Conservation (phyloP, 768 basidiomycete genomes). For the Coprinopsis strossmayeri region DNA sequence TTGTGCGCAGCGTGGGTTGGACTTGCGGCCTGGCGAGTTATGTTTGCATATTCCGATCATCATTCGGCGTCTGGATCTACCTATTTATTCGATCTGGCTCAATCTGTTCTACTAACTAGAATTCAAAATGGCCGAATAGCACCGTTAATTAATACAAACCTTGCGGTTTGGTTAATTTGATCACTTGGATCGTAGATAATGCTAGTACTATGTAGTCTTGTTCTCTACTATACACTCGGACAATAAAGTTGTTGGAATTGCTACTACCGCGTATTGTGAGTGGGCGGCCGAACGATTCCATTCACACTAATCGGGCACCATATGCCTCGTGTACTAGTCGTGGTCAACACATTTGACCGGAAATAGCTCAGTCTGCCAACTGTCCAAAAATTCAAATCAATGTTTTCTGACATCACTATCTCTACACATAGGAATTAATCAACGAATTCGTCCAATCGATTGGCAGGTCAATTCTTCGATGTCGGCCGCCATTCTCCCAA, state of each 20-base stretch:
- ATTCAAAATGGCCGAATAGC: background rate
- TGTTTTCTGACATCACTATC: background rate
- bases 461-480: no score
- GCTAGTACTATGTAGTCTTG: background rate
- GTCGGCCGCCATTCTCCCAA: no score
- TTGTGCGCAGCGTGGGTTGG: background rate
- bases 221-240: background rate
- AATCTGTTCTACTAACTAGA: no score
- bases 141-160: background rate
- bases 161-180: background rate
- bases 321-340: background rate
- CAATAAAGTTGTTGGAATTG: background rate
- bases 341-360: background rate
- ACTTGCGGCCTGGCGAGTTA: background rate
- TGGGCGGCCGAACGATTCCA: no score
- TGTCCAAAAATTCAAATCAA: background rate
- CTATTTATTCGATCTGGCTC: no score
- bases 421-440: background rate
- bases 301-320: no score
- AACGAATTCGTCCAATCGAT: no score
- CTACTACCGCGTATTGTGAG: no score
- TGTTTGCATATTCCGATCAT: no score
- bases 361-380: conserved; percentile 1
- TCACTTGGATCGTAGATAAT: conserved; percentile 1
- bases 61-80: no score